Evolutionary conservation across 208 protist species (phyloP), one percentile per base, ranked within the genome.

Genomic region (Wallacemonas sp.): DNA sequence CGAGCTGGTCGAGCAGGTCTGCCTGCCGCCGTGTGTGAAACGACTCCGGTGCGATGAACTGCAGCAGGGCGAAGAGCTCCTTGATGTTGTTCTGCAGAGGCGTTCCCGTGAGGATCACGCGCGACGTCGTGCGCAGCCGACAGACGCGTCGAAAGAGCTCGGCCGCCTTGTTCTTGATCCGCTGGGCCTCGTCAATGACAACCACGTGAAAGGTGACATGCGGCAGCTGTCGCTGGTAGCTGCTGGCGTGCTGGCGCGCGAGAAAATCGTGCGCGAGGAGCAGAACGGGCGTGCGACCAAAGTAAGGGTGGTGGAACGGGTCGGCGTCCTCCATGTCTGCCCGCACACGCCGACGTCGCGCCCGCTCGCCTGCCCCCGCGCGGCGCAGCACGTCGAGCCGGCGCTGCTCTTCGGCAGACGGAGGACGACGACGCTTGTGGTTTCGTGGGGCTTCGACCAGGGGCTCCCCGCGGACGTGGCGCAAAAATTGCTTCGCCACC

Each of bases 171-270:
- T 81, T 89, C 42, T 95, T 93, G 29, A 99, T 79, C 38, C 95
- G 81, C 72, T 99, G 97, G 2, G 89, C 95, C 68, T 98, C 97
- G 70, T 99, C 97, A 4, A 99, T 84, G 0, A 98, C 81, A 0
- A 97, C 57, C 33, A 91, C 80, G 22, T 87, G 67, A 79, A 81
- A 98, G 12, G 39, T 61, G 14, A 98, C 74, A 4, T 64, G 70
- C 1, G 59, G 20, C 26, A 84, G 74, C n/a, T 67, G 65, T n/a
- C 79, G 68, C 52, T 70, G 64, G 14, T 68, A n/a, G n/a, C 61
- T 66, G 14, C 49, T 61, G 14, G 61, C 45, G 2, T 62, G 57
- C 45, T 65, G 61, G 29, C 69, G 74, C 26, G 66, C 64, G 12
- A 87, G 72, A 38, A 84, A 61, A 28, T 87, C 81, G 45, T 83